These are phyloP conservation scores for Fusarium illudens DNA, from an alignment of 2,329 filamentous ascomycete genomes.

Conservation along the genomic window DNA sequence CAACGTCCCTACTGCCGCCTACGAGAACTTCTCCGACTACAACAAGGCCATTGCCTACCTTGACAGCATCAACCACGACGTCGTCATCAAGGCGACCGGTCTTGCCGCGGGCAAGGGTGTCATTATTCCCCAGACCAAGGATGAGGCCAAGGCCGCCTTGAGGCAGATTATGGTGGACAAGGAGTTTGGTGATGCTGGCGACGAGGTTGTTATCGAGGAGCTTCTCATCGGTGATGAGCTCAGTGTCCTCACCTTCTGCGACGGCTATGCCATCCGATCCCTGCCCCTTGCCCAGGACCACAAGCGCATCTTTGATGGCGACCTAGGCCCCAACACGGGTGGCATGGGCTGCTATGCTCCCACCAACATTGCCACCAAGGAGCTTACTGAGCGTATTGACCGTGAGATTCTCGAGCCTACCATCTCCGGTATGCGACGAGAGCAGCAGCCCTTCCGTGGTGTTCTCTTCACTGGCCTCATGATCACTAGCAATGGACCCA, in stretches of 20 bases:
- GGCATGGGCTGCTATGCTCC: constrained; percentile 98
- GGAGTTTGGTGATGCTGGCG: constrained; percentile 85
- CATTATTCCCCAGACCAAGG: constrained; percentile 81
- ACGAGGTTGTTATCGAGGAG: constrained; percentile 96
- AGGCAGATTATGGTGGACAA: constrained; percentile 90
- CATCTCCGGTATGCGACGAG: constrained; percentile 84
- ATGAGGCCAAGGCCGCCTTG: constrained; percentile 83
- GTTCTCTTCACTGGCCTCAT: constrained; percentile 91
- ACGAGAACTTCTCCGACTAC: constrained; percentile 87
- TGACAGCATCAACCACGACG: constrained; percentile 72
- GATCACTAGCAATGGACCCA: constrained; percentile 83
- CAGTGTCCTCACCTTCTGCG: constrained; percentile 89
- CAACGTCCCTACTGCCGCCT: constrained; percentile 88
- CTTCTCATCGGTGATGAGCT: constrained; percentile 91
- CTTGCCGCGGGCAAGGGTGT: constrained; percentile 96
- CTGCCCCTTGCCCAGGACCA: constrained; percentile 95
- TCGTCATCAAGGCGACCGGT: constrained; percentile 94
- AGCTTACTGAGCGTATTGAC: constrained; percentile 81
- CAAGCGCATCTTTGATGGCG: constrained; percentile 92
- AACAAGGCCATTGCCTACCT: constrained; percentile 78
- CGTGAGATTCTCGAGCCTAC: constrained; percentile 87
- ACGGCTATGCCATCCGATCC: constrained; percentile 84
- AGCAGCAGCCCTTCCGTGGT: constrained; percentile 77
- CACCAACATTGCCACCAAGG: constrained; percentile 79
- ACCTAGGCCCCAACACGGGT: constrained; percentile 91